Evolutionary conservation across 768 basidiomycete genomes (phyloP).

Genomic region (Hygrocybe coccinea): DNA sequence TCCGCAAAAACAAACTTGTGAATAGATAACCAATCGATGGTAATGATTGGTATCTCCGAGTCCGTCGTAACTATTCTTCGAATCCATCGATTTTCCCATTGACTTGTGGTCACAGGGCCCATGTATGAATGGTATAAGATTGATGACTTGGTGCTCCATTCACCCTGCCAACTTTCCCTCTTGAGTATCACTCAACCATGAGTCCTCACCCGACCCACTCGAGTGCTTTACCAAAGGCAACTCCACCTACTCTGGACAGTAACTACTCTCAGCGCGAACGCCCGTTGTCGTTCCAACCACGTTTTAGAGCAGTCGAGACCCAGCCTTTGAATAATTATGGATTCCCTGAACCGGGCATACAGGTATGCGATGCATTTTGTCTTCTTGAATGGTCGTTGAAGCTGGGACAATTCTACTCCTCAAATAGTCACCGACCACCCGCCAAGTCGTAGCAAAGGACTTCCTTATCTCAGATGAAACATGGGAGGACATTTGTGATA

Average conservation of each 20-base stretch:
- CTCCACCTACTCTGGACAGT: not conserved
- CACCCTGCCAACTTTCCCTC: too few relatives aligned
- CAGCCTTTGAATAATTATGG: not conserved
- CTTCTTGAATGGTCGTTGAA: not conserved
- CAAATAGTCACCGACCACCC: not conserved
- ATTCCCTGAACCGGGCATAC: not conserved
- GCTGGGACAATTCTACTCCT: not conserved
- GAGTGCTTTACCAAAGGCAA: too few relatives aligned
- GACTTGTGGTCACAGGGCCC: too few relatives aligned
- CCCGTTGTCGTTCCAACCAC: not conserved
- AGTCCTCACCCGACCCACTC: too few relatives aligned
- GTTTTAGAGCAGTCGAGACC: not conserved
- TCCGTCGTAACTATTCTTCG: too few relatives aligned
- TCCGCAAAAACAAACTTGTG: too few relatives aligned
- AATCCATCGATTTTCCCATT: too few relatives aligned
- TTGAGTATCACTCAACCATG: too few relatives aligned
- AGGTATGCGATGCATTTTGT: not conserved
- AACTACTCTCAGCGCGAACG: not conserved
- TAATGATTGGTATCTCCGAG: too few relatives aligned
- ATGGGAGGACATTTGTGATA: not conserved
- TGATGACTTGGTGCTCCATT: too few relatives aligned
- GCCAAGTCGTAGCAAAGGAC: not conserved
- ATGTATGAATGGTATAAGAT: too few relatives aligned
- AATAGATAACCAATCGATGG: too few relatives aligned
- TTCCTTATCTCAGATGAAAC: not conserved